These are phyloP conservation scores for Panus rudis DNA, from an alignment of 768 basidiomycete genomes.

Conservation along the genomic window DNA sequence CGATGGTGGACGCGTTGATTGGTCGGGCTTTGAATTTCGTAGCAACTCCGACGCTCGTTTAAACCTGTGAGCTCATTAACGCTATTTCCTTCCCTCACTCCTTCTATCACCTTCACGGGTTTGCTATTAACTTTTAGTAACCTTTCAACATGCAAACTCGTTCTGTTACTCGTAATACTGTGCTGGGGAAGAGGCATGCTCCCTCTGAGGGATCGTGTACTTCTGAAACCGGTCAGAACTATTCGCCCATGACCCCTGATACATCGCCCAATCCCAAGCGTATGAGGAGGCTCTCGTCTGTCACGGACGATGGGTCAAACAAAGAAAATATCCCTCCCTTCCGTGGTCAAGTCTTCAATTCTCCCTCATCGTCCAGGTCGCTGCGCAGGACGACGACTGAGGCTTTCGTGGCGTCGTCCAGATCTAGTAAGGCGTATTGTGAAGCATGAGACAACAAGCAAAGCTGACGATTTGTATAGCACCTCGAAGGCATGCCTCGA, in stretches of 20 bases:
- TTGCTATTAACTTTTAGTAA: not conserved
- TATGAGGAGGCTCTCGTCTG: slow-evolving; percentile 37
- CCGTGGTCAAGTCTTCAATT: slow-evolving; percentile 30
- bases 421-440: slow-evolving; percentile 45
- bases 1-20: slow-evolving; percentile 22
- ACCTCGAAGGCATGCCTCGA: slow-evolving; percentile 41
- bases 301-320: slow-evolving; percentile 52
- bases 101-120: slow-evolving; percentile 6
- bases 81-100: slow-evolving; percentile 6
- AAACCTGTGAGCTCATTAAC: slow-evolving; percentile 14
- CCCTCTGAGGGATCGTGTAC: slow-evolving; percentile 23
- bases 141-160: slow-evolving; percentile 14
- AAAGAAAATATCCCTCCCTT: slow-evolving; percentile 78
- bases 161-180: slow-evolving; percentile 19
- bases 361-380: slow-evolving; percentile 27
- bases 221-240: slow-evolving; percentile 20
- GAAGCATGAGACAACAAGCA: too few relatives aligned
- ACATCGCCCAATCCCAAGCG: slow-evolving; percentile 63
- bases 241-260: slow-evolving; percentile 48
- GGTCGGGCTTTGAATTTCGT: slow-evolving; percentile 22
- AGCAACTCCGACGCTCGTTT: slow-evolving; percentile 14
- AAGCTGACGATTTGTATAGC: slow-evolving; percentile 30
- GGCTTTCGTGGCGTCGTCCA: slow-evolving; percentile 31
- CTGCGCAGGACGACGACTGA: slow-evolving; percentile 33
- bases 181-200: slow-evolving; percentile 29